Conservation (phyloP, 2,329 filamentous ascomycete species). For the Colletotrichum higginsianum region DNA sequence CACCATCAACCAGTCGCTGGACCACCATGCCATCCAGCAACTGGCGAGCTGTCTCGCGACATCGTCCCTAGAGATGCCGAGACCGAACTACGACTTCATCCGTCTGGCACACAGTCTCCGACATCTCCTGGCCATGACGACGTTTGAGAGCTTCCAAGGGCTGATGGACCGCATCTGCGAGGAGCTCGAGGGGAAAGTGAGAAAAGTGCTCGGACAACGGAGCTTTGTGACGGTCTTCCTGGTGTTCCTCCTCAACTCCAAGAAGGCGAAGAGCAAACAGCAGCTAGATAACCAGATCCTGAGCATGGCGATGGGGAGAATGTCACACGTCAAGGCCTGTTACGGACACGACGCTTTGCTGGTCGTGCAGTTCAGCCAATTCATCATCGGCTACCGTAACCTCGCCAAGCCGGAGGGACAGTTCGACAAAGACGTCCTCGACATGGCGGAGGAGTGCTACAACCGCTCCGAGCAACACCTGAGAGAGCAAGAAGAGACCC, state of each 20-base stretch:
- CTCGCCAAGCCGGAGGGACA: constrained; percentile 10
- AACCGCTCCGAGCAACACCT: constrained; percentile 6
- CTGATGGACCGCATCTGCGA: constrained; percentile 18
- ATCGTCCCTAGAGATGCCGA: neutral
- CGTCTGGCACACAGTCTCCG: neutral
- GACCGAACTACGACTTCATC: constrained; percentile 7
- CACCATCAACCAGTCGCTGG: constrained; percentile 19
- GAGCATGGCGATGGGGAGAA: neutral
- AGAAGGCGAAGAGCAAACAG: constrained; percentile 16
- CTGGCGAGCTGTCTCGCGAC: neutral
- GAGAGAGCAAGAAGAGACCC: neutral
- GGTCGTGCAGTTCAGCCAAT: constrained; percentile 21
- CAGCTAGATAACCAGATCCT: constrained; percentile 8
- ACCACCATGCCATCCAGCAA: neutral
- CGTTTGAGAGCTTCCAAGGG: neutral
- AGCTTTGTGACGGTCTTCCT: constrained; percentile 29
- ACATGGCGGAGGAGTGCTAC: constrained; percentile 25
- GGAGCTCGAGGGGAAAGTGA: constrained; percentile 12
- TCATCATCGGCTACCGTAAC: constrained; percentile 21
- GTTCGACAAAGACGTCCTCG: neutral
- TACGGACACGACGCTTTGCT: constrained; percentile 10
- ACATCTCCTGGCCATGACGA: constrained; percentile 6
- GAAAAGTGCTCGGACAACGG: neutral
- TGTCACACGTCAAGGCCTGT: neutral
- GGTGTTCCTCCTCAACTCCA: constrained; percentile 24